A percentile compares a stretch with the other conserved stretches of the same genome.
These are phyloP conservation scores for Leccinum variabile DNA, from an alignment of 1,284 basidiomycete species.

Conservation along the genomic window DNA sequence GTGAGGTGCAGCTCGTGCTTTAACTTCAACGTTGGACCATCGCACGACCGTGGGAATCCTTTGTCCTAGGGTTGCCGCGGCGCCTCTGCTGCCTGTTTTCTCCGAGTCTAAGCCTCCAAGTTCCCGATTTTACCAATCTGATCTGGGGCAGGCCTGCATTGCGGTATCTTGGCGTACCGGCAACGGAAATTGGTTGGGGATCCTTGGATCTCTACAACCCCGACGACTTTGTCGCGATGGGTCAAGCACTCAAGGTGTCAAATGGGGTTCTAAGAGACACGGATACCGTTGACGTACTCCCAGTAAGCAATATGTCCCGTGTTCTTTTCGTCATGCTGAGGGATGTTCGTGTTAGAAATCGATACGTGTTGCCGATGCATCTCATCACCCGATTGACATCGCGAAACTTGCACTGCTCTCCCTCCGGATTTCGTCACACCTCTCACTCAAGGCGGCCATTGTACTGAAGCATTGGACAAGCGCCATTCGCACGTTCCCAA, in stretches of 20 bases:
- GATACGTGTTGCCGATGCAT: conserved; percentile 72
- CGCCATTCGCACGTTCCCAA: conserved; percentile 78
- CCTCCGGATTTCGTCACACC: conserved; percentile 85
- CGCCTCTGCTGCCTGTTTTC: too few relatives aligned
- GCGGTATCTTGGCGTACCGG: conserved; percentile 38
- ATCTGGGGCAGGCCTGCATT: too few relatives aligned
- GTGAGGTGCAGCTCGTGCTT: too few relatives aligned
- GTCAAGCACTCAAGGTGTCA: conserved; percentile 90
- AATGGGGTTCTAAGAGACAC: conserved; percentile 93
- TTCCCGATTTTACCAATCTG: too few relatives aligned
- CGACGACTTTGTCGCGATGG: conserved; percentile 86
- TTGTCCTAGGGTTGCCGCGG: too few relatives aligned
- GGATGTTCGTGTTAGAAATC: conserved; percentile 54
- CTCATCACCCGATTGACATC: conserved; percentile 84
- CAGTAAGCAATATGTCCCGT: conserved; percentile 54
- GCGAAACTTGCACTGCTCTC: conserved; percentile 78
- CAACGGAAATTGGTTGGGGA: conserved; percentile 92
- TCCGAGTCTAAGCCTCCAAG: too few relatives aligned
- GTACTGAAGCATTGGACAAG: conserved; percentile 97
- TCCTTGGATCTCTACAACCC: conserved; percentile 94
- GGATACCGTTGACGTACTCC: conserved; percentile 89
- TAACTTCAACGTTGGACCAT: too few relatives aligned
- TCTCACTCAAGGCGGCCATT: conserved; percentile 80
- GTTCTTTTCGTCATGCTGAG: background rate
- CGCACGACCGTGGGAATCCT: too few relatives aligned